Percentiles rank a stretch among this genome's conserved stretches.
phyloP scores from a whole-genome alignment of 2,329 filamentous ascomycete genomes.

The Fusarium papillatum region DNA sequence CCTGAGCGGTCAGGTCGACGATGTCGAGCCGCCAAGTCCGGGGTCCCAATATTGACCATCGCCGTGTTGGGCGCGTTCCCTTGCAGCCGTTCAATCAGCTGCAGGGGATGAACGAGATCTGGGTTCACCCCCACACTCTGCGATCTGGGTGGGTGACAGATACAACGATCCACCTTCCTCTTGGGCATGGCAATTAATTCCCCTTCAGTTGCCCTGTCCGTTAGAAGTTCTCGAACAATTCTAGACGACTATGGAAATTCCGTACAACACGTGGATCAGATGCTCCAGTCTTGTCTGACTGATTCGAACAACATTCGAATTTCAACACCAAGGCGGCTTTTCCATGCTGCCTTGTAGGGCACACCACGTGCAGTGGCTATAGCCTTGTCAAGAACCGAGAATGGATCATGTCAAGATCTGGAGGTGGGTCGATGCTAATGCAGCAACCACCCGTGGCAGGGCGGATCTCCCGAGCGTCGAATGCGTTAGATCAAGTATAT shows the following conservation, averaged over 20 bases:
- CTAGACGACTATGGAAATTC: neutral
- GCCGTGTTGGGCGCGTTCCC: constrained; percentile 24
- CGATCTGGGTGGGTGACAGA: constrained; percentile 28
- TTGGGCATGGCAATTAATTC: constrained; percentile 3
- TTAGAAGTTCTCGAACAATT: neutral
- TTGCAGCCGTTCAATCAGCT: constrained; percentile 35
- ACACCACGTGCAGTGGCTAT: neutral
- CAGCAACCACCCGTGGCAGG: neutral
- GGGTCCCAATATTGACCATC: constrained; percentile 23
- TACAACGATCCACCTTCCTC: constrained; percentile 35
- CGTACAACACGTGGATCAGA: neutral
- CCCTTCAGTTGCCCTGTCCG: neutral
- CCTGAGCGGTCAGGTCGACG: constrained; percentile 27
- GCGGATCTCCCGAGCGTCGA: constrained; percentile 2
- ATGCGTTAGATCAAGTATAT: neutral
- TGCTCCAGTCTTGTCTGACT: neutral
- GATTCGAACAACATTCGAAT: neutral
- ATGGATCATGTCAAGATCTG: constrained; percentile 12
- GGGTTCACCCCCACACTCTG: constrained; percentile 37
- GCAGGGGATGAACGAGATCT: constrained; percentile 39
- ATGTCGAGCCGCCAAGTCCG: constrained; percentile 8
- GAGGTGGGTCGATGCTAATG: constrained; percentile 5
- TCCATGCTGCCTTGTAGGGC: neutral
- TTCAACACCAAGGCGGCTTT: neutral
- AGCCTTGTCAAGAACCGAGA: neutral